Base-by-base conservation (phyloP, 768 basidiomycete species). In the Pisolithus microcarpus region DNA sequence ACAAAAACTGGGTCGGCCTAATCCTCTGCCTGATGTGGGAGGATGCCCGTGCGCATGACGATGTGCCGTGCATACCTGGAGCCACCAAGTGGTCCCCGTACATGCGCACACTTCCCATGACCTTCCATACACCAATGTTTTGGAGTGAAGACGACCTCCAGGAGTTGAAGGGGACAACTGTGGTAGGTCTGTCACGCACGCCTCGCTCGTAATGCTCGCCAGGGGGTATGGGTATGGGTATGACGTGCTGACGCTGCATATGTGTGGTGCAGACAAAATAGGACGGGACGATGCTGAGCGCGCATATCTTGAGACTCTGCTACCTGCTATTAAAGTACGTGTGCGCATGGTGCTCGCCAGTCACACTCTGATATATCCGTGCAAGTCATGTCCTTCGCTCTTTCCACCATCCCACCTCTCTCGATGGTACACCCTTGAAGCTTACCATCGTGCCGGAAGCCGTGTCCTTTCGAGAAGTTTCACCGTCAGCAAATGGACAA, bases 11-110 rank as follows among this genome's bases (percentile, higher is more conserved):
- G 96, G 72, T 78, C 1, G 86, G 87, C 3, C 70, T 97, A 42
- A 97, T 99, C 52, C 72, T 98, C 37, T 89, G 85, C 56, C 86
- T 99, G 83, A 91, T 98, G 87, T 96, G 90, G 88, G 96, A 99
- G 67, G 79, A 79, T 49, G 78, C 82, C 4, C 75, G 75, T 55
- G 82, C 82, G 1, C 51, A 70, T 3, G 89, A 44, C 80, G 70
- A 49, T 90, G 91, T 92, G 39, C 8, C 10, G 23, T 11, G 16
- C 15, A 30, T 8, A 15, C 60, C 64, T 5, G 24, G 36, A 9
- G 46, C 31, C 2, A 16, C 26, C 24, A 24, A 46, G 52, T 65
- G 64, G 64, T 60, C 56, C 4, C 54, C 63, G 1, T 65, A 65
- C 30, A 54, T 65, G 49, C 56, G 46, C 39, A 58, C 76, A 15